These are phyloP conservation scores for Echites panduratus DNA, from an alignment of 257 asterid genomes.

Conservation along the genomic window DNA sequence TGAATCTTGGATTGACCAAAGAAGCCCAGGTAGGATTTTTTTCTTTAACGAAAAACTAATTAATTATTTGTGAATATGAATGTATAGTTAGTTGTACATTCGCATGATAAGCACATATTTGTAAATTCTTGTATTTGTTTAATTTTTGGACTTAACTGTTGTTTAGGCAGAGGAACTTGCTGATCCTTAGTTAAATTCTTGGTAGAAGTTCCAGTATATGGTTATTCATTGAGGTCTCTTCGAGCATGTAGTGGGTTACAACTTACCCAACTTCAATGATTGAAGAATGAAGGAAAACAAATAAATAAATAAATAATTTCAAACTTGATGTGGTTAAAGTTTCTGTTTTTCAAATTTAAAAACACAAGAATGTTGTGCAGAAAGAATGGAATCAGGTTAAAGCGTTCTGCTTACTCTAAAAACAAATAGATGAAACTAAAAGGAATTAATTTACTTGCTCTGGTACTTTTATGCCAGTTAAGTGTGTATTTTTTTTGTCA, in stretches of 20 bases:
- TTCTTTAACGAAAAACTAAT: no score
- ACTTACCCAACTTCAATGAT: background rate
- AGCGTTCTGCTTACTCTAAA: no score
- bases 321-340: no score
- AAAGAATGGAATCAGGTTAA: no score
- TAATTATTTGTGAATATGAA: background rate
- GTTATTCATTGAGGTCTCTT: background rate
- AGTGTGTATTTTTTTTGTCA: no score
- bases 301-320: no score
- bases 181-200: background rate
- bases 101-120: constrained; percentile 4
- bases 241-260: background rate
- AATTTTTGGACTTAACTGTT: background rate
- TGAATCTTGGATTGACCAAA: no score
- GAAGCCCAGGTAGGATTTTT: constrained; percentile 81
- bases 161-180: background rate
- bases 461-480: no score
- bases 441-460: no score
- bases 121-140: background rate
- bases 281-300: background rate
- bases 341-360: no score
- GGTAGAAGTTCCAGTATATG: background rate
- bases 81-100: constrained; percentile 8
- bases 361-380: no score
- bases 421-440: no score